These are phyloP conservation scores for Ophiostoma piceae DNA, from an alignment of 2,329 filamentous ascomycete genomes.

Conservation along the genomic window DNA sequence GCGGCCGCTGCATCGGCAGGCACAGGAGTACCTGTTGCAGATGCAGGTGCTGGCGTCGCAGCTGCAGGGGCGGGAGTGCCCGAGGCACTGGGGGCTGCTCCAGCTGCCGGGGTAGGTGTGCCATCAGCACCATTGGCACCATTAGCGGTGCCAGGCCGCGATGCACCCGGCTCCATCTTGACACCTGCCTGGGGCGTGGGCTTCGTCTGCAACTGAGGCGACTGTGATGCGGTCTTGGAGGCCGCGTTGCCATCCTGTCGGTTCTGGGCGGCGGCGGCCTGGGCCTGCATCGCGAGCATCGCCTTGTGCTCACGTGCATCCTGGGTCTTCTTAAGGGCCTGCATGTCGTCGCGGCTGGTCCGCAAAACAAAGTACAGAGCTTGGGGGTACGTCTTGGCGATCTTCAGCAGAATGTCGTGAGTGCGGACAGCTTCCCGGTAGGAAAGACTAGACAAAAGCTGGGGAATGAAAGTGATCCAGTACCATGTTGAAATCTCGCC, in stretches of 20 bases:
- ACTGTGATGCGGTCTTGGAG: constrained; percentile 38
- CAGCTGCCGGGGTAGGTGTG: neutral
- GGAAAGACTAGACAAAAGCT: constrained; percentile 84
- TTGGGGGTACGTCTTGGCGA: constrained; percentile 93
- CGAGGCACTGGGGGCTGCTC: constrained; percentile 1
- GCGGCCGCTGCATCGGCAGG: neutral
- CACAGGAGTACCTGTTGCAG: constrained; percentile 5
- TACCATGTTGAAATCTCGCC: constrained; percentile 98
- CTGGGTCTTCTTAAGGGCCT: constrained; percentile 83
- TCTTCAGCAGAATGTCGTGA: constrained; percentile 79
- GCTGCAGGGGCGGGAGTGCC: constrained; percentile 12
- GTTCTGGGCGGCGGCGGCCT: constrained; percentile 23
- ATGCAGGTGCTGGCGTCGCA: neutral
- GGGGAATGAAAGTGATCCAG: constrained; percentile 98
- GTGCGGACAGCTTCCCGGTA: constrained; percentile 87
- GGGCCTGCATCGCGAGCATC: constrained; percentile 33
- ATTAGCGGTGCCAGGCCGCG: constrained; percentile 20
- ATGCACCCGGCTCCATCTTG: constrained; percentile 34
- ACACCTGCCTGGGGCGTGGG: constrained; percentile 19
- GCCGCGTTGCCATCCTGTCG: constrained; percentile 18
- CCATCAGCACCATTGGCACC: constrained; percentile 14
- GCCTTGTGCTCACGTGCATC: constrained; percentile 64
- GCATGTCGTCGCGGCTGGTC: constrained; percentile 90
- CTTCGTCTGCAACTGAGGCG: constrained; percentile 28
- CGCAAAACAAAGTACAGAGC: constrained; percentile 92